Conservation (phyloP, 2,329 filamentous ascomycete genomes). For the Cordyceps cicadae region DNA sequence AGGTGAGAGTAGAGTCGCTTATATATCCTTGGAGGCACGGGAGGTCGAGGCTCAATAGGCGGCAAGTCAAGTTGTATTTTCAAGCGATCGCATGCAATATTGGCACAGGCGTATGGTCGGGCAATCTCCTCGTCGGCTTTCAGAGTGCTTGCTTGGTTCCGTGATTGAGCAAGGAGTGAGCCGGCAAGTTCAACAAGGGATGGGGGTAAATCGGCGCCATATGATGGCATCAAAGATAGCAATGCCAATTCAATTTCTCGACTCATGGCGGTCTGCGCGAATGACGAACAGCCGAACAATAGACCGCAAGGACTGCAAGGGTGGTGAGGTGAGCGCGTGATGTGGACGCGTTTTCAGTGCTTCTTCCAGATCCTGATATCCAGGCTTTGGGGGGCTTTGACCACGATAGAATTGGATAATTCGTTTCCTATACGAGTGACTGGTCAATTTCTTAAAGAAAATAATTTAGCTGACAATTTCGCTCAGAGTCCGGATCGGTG, state of each 20-base stretch:
- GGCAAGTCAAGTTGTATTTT: conserved; percentile 71
- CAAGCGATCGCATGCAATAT: conserved; percentile 81
- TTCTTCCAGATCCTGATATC: neutral
- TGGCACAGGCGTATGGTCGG: conserved; percentile 74
- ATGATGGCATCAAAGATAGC: conserved; percentile 64
- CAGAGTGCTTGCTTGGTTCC: conserved; percentile 65
- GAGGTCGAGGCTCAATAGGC: conserved; percentile 64
- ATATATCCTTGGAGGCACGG: conserved; percentile 72
- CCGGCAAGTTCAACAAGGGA: conserved; percentile 63
- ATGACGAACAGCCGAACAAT: neutral
- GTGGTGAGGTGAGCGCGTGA: neutral
- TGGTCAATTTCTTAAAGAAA: neutral
- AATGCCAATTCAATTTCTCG: conserved; percentile 66
- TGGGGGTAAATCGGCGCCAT: conserved; percentile 57
- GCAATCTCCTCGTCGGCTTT: conserved; percentile 83
- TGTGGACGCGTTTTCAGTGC: neutral
- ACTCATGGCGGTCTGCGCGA: conserved; percentile 50
- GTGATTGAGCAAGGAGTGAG: conserved; percentile 72
- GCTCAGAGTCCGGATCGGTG: neutral
- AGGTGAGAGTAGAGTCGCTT: conserved; percentile 76
- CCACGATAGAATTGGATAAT: neutral
- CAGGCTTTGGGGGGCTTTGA: neutral
- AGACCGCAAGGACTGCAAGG: too few relatives aligned
- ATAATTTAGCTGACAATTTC: neutral
- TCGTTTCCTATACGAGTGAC: neutral